Evolutionary conservation across 805 yeast species (phyloP).

Genomic region (Scheffersomyces stipitis): DNA sequence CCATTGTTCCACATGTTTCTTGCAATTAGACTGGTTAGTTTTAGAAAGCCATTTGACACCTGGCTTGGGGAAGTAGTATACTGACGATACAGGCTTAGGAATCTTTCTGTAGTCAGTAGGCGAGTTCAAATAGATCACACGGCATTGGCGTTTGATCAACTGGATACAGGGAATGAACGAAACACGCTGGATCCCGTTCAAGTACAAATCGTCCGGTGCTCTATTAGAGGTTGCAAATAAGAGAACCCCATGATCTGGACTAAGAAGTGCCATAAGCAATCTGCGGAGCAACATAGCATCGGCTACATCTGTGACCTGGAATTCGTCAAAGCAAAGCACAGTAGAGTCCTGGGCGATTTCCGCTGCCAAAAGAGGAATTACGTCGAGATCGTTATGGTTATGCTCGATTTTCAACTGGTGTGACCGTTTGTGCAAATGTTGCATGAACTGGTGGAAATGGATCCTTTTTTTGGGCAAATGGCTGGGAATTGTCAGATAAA

Average conservation of each 20-base stretch:
- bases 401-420: constrained; percentile 70
- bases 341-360: constrained; percentile 77
- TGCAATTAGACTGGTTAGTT: constrained; percentile 50
- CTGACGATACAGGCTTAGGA: constrained; percentile 78
- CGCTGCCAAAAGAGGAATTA: constrained; percentile 79
- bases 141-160: constrained; percentile 66
- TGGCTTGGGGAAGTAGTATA: constrained; percentile 71
- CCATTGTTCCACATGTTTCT: constrained; percentile 73
- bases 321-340: constrained; percentile 91
- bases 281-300: constrained; percentile 95
- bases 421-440: constrained; percentile 80
- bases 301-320: constrained; percentile 97
- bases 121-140: constrained; percentile 79
- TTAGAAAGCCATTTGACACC: constrained; percentile 56
- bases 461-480: constrained; percentile 77
- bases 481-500: constrained; percentile 77
- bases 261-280: constrained; percentile 61
- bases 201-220: constrained; percentile 89
- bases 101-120: constrained; percentile 93
- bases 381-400: constrained; percentile 61
- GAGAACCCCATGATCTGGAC: constrained; percentile 77
- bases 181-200: constrained; percentile 91
- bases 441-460: constrained; percentile 98
- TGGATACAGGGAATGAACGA: constrained; percentile 92
- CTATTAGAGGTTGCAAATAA: constrained; percentile 93